Evolutionary conservation across 2,329 filamentous ascomycete species (phyloP).

Genomic region (Didymella sp.): DNA sequence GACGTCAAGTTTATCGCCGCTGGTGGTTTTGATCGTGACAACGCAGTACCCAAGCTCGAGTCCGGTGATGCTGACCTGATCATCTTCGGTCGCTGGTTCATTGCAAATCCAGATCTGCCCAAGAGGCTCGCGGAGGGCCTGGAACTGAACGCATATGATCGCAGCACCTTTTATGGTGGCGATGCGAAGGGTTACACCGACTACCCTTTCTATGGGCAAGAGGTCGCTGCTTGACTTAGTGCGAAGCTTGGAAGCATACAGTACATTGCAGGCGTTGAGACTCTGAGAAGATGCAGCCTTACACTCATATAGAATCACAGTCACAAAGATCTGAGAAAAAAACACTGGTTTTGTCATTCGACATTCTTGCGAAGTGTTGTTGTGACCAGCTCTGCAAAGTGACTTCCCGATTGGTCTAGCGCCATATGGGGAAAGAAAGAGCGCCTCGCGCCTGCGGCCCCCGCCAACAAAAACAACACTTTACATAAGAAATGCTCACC

Average conservation of each 20-base stretch:
- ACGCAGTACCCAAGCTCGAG: conserved; percentile 59
- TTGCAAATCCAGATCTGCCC: conserved; percentile 56
- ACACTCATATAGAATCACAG: not conserved
- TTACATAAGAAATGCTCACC: not conserved
- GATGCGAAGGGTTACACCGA: conserved; percentile 52
- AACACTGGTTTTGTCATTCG: not conserved
- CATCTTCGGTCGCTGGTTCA: conserved; percentile 56
- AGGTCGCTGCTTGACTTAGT: conserved; percentile 25
- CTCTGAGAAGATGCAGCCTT: not conserved
- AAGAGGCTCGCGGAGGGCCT: conserved; percentile 52
- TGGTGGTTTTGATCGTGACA: conserved; percentile 62
- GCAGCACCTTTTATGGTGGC: conserved; percentile 55
- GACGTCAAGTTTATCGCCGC: conserved; percentile 63
- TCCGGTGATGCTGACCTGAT: conserved; percentile 49
- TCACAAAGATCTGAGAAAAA: not conserved
- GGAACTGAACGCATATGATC: conserved; percentile 51
- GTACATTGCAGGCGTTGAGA: conserved; percentile 6
- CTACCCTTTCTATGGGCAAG: conserved; percentile 47
- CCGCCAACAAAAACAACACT: not conserved
- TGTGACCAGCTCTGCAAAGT: not conserved
- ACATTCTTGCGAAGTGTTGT: not conserved
- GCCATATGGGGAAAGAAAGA: not conserved
- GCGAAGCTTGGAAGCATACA: not conserved
- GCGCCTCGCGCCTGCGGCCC: not conserved
- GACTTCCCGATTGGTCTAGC: not conserved